Evolutionary conservation across 164 flowering plant genomes (phyloP).

Genomic region (Vitis rupestris): DNA sequence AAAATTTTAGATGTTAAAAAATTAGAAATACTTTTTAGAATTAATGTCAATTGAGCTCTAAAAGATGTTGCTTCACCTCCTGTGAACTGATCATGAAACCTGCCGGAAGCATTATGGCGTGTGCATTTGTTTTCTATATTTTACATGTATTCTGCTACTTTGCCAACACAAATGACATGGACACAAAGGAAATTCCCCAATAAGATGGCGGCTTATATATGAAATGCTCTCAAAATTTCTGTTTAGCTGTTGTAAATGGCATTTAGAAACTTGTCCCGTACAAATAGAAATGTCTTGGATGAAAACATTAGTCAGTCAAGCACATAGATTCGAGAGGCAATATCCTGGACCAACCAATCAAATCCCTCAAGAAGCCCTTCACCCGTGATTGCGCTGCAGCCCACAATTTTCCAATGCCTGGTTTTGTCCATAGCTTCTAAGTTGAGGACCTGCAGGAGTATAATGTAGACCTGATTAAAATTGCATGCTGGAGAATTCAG

Average conservation of each 20-base stretch:
- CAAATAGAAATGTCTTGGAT: not conserved
- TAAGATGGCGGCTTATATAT: no score
- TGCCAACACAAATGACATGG: no score
- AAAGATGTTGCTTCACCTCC: no score
- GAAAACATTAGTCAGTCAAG: slow-evolving; percentile 51
- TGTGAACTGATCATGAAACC: no score
- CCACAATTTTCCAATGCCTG: slow-evolving; percentile 90
- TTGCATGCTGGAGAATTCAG: no score
- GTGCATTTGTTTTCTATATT: no score
- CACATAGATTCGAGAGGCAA: slow-evolving; percentile 90
- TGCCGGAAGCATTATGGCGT: no score
- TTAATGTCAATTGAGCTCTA: no score
- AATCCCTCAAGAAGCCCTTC: slow-evolving; percentile 93
- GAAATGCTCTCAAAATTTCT: not conserved
- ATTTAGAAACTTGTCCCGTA: not conserved
- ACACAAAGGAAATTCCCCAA: no score
- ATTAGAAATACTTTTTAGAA: no score
- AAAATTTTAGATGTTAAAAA: no score
- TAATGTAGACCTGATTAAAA: not conserved
- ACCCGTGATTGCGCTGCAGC: slow-evolving; percentile 96
- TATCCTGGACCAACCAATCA: slow-evolving; percentile 97
- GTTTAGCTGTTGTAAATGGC: not conserved
- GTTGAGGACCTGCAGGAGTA: slow-evolving; percentile 62
- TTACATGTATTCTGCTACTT: no score
- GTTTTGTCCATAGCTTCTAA: slow-evolving; percentile 90